Evolutionary conservation across 768 basidiomycete species (phyloP).

Genomic region (Hypholoma fasciculare): DNA sequence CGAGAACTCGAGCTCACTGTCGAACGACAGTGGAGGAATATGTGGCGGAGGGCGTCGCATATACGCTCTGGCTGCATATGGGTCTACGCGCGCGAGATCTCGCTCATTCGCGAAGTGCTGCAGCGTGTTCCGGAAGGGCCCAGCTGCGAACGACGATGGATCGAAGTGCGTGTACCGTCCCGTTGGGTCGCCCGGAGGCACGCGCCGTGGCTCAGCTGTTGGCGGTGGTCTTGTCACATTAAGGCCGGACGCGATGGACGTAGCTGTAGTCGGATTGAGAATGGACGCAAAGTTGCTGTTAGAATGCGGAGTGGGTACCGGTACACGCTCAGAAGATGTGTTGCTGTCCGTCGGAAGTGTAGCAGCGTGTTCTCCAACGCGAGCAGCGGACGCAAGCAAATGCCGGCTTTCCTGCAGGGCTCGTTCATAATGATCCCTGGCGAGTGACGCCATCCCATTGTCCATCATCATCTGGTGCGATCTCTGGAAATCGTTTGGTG

Average conservation of each 20-base stretch:
- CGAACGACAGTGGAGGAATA: neutral
- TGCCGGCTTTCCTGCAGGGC: too few species aligned
- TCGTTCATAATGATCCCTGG: too few species aligned
- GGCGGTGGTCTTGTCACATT: neutral
- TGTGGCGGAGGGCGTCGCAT: neutral
- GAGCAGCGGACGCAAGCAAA: too few species aligned
- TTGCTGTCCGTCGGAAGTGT: too few species aligned
- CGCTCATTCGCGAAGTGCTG: constrained; percentile 29
- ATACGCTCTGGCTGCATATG: neutral
- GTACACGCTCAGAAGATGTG: neutral
- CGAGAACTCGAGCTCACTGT: neutral
- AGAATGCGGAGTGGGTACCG: neutral
- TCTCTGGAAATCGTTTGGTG: too few species aligned
- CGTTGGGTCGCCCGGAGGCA: neutral
- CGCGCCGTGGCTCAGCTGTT: neutral
- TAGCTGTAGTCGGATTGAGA: neutral
- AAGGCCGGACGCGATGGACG: neutral
- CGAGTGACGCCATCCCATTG: too few species aligned
- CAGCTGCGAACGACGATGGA: constrained; percentile 40
- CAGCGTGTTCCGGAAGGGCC: constrained; percentile 50
- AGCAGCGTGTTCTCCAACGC: too few species aligned
- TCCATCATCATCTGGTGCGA: too few species aligned
- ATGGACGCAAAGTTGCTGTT: neutral
- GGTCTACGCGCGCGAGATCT: neutral
- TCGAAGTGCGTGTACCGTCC: constrained; percentile 16